These are phyloP conservation scores for Teratosphaeria destructans DNA, from an alignment of 2,329 filamentous ascomycete species.

Conservation along the genomic window DNA sequence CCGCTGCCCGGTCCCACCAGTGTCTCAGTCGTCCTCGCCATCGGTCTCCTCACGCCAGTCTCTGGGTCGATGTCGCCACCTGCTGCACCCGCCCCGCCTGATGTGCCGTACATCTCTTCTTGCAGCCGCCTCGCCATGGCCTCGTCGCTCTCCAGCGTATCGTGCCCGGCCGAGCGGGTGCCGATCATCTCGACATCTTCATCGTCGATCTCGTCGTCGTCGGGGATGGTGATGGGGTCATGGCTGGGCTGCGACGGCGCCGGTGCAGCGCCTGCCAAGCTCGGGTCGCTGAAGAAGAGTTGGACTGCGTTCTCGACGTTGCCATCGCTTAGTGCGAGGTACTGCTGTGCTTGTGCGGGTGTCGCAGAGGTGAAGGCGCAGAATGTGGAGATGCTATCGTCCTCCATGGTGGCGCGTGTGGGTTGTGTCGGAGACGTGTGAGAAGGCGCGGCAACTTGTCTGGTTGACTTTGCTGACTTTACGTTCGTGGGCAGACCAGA, in stretches of 20 bases:
- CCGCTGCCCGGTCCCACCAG: conserved; percentile 60
- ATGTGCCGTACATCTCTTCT: conserved; percentile 68
- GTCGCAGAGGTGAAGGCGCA: conserved; percentile 68
- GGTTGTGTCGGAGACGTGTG: not conserved
- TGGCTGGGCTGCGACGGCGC: conserved; percentile 21
- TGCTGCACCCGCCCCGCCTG: conserved; percentile 31
- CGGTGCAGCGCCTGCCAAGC: conserved; percentile 29
- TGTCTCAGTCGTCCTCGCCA: conserved; percentile 83
- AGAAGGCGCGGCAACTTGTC: too few relatives aligned
- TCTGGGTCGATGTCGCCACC: conserved; percentile 37
- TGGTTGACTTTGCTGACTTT: not conserved
- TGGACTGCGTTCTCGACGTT: conserved; percentile 78
- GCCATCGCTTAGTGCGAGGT: conserved; percentile 73
- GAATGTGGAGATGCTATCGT: conserved; percentile 63
- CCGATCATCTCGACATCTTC: conserved; percentile 21
- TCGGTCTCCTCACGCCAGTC: conserved; percentile 68
- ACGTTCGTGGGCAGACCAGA: not conserved
- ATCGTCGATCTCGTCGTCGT: conserved; percentile 55
- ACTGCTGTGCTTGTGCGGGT: conserved; percentile 65
- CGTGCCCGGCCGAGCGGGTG: conserved; percentile 12
- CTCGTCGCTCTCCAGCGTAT: conserved; percentile 66
- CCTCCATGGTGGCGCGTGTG: conserved; percentile 33
- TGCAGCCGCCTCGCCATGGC: conserved; percentile 86
- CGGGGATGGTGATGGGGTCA: conserved; percentile 65
- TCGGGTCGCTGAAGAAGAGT: conserved; percentile 78